Percentiles rank a stretch among this genome's conserved stretches.
phyloP scores from a whole-genome alignment of 2,329 filamentous ascomycete species.

The Botrytis deweyae region DNA sequence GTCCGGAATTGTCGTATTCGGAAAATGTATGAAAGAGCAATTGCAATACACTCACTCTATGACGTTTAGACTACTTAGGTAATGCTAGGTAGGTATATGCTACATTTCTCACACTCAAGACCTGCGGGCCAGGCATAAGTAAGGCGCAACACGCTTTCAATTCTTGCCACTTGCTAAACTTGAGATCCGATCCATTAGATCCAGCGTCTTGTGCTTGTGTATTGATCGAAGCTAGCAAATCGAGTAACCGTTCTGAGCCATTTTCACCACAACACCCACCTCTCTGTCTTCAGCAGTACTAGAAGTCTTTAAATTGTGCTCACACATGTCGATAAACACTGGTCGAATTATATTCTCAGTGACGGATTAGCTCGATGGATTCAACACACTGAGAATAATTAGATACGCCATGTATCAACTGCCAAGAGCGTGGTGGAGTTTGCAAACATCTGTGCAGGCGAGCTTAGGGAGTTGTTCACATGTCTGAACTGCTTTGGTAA shows the following conservation, averaged over 20 bases:
- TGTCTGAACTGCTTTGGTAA: background rate
- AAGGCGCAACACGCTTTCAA: background rate
- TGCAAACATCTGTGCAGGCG: background rate
- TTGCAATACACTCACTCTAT: background rate
- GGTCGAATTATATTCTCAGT: background rate
- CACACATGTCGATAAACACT: background rate
- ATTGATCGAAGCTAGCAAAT: conserved; percentile 3
- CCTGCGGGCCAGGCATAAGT: background rate
- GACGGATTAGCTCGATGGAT: background rate
- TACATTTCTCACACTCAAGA: background rate
- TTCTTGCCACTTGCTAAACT: background rate
- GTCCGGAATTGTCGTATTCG: conserved; percentile 3
- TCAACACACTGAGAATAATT: background rate
- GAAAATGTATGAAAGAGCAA: background rate
- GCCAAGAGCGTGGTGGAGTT: background rate
- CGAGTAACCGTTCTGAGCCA: background rate
- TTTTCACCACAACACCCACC: background rate
- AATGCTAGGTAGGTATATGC: background rate
- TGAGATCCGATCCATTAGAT: conserved; percentile 2
- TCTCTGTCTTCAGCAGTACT: background rate
- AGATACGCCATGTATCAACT: background rate
- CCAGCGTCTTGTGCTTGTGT: background rate
- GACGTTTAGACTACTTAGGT: conserved; percentile 3
- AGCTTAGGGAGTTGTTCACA: background rate
- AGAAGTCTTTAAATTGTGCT: background rate